Percentiles rank a stretch among this genome's conserved stretches.
phyloP scores from a whole-genome alignment of 106 monocot genomes.

The Dendrobium chrysotoxum region DNA sequence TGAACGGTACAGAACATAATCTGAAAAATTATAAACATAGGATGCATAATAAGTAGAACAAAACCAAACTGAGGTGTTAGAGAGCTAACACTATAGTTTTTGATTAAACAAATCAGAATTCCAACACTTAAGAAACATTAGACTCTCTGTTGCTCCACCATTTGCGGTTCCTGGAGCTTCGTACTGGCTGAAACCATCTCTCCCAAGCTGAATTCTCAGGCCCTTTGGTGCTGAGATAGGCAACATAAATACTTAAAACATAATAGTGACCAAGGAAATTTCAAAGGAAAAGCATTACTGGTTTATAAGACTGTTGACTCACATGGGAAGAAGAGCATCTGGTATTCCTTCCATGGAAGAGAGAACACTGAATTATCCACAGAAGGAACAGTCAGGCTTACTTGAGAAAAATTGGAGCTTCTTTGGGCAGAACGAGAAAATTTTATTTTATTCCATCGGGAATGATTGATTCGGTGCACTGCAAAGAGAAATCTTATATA shows the following conservation, averaged over 20 bases:
- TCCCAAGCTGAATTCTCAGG: slow-evolving; percentile 17
- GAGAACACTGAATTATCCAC: not conserved
- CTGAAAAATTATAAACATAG: no score
- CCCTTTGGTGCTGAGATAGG: slow-evolving; percentile 6
- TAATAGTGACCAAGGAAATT: not conserved
- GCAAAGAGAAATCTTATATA: not conserved
- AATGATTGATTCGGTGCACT: no score
- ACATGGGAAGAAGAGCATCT: slow-evolving; percentile 7
- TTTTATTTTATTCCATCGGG: no score
- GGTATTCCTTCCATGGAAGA: slow-evolving; percentile 11
- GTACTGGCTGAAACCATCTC: slow-evolving; percentile 19
- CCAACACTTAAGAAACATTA: not conserved
- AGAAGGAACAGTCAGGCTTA: not conserved
- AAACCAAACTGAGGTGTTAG: no score
- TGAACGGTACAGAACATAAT: no score
- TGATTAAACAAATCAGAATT: not conserved
- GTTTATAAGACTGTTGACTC: not conserved
- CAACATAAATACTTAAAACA: not conserved
- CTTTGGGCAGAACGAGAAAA: no score
- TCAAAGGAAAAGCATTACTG: not conserved
- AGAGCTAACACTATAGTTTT: no score
- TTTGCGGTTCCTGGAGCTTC: slow-evolving; percentile 18
- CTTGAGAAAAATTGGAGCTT: not conserved
- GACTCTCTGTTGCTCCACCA: slow-evolving; percentile 15
- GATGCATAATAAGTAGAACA: no score